phyloP scores from a whole-genome alignment of 2,329 filamentous ascomycete genomes.

The Penicillium psychrosexuale region DNA sequence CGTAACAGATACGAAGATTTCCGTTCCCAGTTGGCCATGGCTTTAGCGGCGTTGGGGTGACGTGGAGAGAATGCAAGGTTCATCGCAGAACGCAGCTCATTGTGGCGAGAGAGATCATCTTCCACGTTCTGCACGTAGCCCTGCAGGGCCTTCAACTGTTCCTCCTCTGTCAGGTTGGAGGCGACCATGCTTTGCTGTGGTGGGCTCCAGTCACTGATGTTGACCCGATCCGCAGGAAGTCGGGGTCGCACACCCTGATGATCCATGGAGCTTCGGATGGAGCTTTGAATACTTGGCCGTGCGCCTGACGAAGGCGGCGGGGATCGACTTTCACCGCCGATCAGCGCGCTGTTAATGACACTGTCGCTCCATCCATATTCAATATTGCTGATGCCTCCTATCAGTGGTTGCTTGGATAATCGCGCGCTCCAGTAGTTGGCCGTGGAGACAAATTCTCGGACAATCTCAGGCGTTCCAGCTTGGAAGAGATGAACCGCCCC shows the following conservation, averaged over 20 bases:
- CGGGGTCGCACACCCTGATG: conserved; percentile 62
- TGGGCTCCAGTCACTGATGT: conserved; percentile 83
- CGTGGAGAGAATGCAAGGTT: conserved; percentile 83
- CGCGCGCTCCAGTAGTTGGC: conserved; percentile 98
- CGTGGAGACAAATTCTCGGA: conserved; percentile 87
- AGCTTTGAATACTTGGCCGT: conserved; percentile 58
- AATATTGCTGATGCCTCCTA: conserved; percentile 91
- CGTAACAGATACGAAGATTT: conserved; percentile 88
- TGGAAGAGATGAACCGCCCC: conserved; percentile 98
- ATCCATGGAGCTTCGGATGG: conserved; percentile 64
- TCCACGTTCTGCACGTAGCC: conserved; percentile 83
- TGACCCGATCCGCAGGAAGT: conserved; percentile 78
- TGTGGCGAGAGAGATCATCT: conserved; percentile 79
- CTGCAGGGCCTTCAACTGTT: conserved; percentile 72
- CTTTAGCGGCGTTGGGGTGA: conserved; percentile 73
- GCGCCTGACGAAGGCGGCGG: conserved; percentile 36
- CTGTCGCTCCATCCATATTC: conserved; percentile 95
- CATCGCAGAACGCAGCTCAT: conserved; percentile 83
- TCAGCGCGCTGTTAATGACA: conserved; percentile 72
- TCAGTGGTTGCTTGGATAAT: conserved; percentile 85
- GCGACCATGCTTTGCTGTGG: conserved; percentile 88
- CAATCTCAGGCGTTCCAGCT: conserved; percentile 90
- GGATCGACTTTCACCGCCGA: conserved; percentile 51
- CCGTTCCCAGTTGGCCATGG: conserved; percentile 95
- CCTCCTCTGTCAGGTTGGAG: conserved; percentile 70